phyloP scores from a whole-genome alignment of 2,329 filamentous ascomycete species.

The Polytolypa hystricis region DNA sequence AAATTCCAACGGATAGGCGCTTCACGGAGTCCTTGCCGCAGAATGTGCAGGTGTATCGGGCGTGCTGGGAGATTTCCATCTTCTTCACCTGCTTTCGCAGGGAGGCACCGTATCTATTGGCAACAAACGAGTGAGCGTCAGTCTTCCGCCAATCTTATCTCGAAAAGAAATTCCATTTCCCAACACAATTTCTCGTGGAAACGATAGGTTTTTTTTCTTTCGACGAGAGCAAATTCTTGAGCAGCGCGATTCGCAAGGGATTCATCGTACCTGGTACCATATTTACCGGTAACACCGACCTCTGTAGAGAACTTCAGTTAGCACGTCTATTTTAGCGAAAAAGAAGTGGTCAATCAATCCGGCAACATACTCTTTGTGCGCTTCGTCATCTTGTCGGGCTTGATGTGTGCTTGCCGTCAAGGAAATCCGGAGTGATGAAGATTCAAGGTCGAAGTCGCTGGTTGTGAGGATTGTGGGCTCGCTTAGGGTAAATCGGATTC shows the following conservation, averaged over 20 bases:
- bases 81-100: constrained; percentile 99
- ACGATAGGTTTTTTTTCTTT: too few species aligned
- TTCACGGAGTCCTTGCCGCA: constrained; percentile 94
- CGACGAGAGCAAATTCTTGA: too few species aligned
- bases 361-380: constrained; percentile 63
- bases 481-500: constrained; percentile 11
- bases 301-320: constrained; percentile 36
- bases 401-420: constrained; percentile 10
- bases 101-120: constrained; percentile 83
- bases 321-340: constrained; percentile 11
- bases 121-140: too few species aligned
- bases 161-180: too few species aligned
- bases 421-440: constrained; percentile 10
- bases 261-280: constrained; percentile 75
- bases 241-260: constrained; percentile 8
- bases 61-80: constrained; percentile 99
- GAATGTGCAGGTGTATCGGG: constrained; percentile 95
- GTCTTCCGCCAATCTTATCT: background rate
- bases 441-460: constrained; percentile 3
- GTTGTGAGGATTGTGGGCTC: constrained; percentile 12
- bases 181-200: too few species aligned
- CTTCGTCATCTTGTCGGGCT: constrained; percentile 70
- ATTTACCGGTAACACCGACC: constrained; percentile 98
- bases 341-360: constrained; percentile 7
- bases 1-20: constrained; percentile 86